Conservation (phyloP, 768 basidiomycete species). For the Amanita thiersii region DNA sequence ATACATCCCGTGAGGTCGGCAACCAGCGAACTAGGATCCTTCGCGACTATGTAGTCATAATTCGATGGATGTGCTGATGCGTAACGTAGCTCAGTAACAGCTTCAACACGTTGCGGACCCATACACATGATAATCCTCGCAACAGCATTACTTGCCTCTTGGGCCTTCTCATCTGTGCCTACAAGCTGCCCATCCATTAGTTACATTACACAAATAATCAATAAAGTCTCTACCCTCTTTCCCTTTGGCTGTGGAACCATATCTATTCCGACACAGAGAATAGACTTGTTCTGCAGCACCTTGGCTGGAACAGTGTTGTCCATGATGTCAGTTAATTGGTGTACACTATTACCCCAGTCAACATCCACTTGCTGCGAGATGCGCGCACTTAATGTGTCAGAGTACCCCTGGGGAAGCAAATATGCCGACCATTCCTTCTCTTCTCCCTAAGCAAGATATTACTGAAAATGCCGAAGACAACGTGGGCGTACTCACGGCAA, state of each 20-base stretch:
- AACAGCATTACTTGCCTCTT: slow-evolving; percentile 36
- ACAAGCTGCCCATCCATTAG: slow-evolving; percentile 15
- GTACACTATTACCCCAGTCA: slow-evolving; percentile 38
- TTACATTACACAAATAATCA: background rate
- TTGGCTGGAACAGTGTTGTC: slow-evolving; percentile 47
- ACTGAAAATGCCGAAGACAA: background rate
- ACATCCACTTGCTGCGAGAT: slow-evolving; percentile 40
- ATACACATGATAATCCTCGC: slow-evolving; percentile 68
- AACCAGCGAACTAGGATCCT: slow-evolving; percentile 31
- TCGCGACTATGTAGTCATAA: slow-evolving; percentile 61
- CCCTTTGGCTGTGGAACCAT: slow-evolving; percentile 41
- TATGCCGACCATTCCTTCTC: slow-evolving; percentile 54
- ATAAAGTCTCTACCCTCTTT: slow-evolving; percentile 22
- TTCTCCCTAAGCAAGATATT: slow-evolving; percentile 19
- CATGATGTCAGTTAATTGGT: slow-evolving; percentile 55
- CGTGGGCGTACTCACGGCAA: slow-evolving; percentile 18
- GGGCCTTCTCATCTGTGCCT: slow-evolving; percentile 22
- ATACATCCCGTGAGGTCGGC: slow-evolving; percentile 19
- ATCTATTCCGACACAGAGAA: slow-evolving; percentile 55
- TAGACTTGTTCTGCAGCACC: slow-evolving; percentile 41
- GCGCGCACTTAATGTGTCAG: slow-evolving; percentile 21
- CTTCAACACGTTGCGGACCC: slow-evolving; percentile 69
- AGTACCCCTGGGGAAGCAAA: slow-evolving; percentile 55
- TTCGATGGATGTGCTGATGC: slow-evolving; percentile 25
- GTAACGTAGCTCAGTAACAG: slow-evolving; percentile 38